These are phyloP conservation scores for Vitis rotundifolia DNA, from an alignment of 164 flowering plant species.

Conservation along the genomic window DNA sequence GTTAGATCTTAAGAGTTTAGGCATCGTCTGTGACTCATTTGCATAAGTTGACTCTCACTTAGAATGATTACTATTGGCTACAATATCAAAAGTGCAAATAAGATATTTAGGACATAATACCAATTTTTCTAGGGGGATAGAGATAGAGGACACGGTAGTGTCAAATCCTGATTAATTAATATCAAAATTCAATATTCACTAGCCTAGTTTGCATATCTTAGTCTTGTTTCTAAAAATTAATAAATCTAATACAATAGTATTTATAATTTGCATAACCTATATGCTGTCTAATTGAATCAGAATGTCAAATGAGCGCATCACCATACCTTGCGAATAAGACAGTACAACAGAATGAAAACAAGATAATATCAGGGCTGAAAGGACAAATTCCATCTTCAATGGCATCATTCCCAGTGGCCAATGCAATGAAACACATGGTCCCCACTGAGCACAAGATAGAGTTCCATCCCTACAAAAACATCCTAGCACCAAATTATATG, in stretches of 20 bases:
- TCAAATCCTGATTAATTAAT: no score
- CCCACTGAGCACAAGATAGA: slow-evolving; percentile 1
- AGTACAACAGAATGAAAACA: slow-evolving; percentile 37
- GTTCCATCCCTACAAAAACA: slow-evolving; percentile 18
- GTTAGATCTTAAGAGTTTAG: no score
- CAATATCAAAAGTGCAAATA: no score
- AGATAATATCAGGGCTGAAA: slow-evolving; percentile 31
- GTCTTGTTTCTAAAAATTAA: not conserved
- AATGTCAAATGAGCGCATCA: slow-evolving; percentile 6
- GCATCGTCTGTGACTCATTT: no score
- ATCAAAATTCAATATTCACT: no score
- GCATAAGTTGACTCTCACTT: no score
- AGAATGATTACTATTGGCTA: no score
- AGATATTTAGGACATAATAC: no score
- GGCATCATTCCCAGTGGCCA: slow-evolving; percentile 13
- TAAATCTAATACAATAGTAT: not conserved
- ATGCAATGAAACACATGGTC: slow-evolving; percentile 4
- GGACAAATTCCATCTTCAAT: slow-evolving; percentile 33
- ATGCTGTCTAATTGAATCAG: not conserved
- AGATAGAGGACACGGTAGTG: no score
- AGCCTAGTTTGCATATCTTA: no score
- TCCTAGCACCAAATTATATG: no score
- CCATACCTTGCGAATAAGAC: slow-evolving; percentile 58
- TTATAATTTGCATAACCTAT: not conserved
- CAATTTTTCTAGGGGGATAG: no score